Evolutionary conservation across 192 early-diverging fungal species (phyloP).

Genomic region (Borealophlyctis nickersoniae): DNA sequence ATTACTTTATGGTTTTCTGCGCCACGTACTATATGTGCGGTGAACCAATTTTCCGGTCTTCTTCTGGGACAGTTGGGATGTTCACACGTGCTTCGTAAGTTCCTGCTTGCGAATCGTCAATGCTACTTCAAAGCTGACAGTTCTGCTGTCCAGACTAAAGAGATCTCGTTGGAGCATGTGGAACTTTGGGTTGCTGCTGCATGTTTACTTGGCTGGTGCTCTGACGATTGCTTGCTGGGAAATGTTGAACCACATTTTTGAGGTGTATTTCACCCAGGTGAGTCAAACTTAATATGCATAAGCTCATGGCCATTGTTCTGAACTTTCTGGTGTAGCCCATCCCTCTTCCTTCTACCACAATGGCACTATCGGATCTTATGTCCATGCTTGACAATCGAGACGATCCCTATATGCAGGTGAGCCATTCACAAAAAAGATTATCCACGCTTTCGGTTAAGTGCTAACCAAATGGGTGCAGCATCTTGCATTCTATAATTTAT

Average conservation of each 20-base stretch:
- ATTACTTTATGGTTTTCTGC: conserved; percentile 1
- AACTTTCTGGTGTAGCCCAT: not conserved
- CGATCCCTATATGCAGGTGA: conserved; percentile 1
- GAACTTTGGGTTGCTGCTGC: not conserved
- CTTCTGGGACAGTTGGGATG: no score
- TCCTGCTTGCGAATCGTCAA: no score
- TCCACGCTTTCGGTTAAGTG: not conserved
- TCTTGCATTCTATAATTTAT: conserved; percentile 11
- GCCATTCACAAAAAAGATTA: not conserved
- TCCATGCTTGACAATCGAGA: not conserved
- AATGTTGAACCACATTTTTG: conserved; percentile 14
- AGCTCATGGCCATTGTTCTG: no score
- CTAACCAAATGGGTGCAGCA: not conserved
- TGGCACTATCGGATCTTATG: not conserved
- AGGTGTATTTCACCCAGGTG: conserved; percentile 20
- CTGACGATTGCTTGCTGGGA: conserved; percentile 8
- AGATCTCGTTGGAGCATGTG: no score
- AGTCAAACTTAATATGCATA: not conserved
- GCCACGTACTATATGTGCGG: no score
- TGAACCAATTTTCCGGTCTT: no score
- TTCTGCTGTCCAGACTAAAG: no score
- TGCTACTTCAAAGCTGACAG: no score
- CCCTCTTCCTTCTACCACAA: not conserved
- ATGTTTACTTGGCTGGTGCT: not conserved
- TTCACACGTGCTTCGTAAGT: no score